A percentile compares a stretch with the other conserved stretches of the same genome.
phyloP scores from a whole-genome alignment of 495 filamentous ascomycete genomes.

The Tuber magnatum region DNA sequence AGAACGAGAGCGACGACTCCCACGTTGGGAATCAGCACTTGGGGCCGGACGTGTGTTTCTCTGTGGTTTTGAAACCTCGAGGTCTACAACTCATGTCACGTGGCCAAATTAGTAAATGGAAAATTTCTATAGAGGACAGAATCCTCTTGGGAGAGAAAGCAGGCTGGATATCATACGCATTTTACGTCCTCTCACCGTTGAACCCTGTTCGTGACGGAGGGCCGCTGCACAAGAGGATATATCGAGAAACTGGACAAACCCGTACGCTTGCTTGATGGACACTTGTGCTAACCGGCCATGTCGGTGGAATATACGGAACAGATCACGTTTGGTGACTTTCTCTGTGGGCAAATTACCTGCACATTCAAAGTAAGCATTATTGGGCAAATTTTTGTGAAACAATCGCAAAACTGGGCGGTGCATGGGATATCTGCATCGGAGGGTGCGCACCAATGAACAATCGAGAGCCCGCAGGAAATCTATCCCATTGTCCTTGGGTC shows the following conservation, averaged over 20 bases:
- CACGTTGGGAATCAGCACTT: constrained; percentile 40
- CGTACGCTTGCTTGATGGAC: constrained; percentile 93
- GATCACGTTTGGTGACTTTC: constrained; percentile 83
- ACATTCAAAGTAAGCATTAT: constrained; percentile 35
- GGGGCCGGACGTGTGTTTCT: constrained; percentile 59
- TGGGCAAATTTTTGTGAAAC: constrained; percentile 24
- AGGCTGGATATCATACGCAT: constrained; percentile 62
- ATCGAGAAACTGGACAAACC: constrained; percentile 90
- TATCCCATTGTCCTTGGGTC: constrained; percentile 85
- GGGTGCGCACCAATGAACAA: constrained; percentile 78
- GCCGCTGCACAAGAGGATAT: constrained; percentile 63
- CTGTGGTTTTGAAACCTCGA: constrained; percentile 87
- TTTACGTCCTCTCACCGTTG: constrained; percentile 69
- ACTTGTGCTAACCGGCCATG: constrained; percentile 89
- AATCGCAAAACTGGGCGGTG: constrained; percentile 20
- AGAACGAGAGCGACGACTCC: constrained; percentile 57
- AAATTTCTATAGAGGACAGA: constrained; percentile 12
- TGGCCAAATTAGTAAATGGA: constrained; percentile 1
- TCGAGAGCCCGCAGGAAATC: constrained; percentile 75
- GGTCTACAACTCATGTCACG: constrained; percentile 52
- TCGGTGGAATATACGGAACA: constrained; percentile 79
- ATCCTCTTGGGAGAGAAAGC: background rate
- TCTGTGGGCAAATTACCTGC: constrained; percentile 90
- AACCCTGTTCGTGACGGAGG: constrained; percentile 68
- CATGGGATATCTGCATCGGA: constrained; percentile 29